Percentiles rank a stretch among this genome's conserved stretches.
These are phyloP conservation scores for Ceratocystis alfenasii DNA, from an alignment of 2,329 filamentous ascomycete species.

Conservation along the genomic window DNA sequence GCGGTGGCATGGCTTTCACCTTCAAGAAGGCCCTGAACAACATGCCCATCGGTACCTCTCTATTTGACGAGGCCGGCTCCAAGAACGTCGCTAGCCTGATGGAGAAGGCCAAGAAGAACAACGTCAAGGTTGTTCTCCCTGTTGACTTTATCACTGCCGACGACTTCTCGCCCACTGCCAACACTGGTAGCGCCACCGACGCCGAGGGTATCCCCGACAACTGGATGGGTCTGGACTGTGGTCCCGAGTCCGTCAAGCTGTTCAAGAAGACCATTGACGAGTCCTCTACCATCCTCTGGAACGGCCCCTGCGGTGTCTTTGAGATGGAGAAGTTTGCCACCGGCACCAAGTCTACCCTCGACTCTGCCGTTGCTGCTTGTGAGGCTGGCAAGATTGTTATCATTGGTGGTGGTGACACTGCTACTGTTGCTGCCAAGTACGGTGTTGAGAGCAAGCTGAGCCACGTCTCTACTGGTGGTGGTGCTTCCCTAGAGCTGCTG, in stretches of 20 bases:
- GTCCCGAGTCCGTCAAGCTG: slow-evolving; percentile 73
- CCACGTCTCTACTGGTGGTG: slow-evolving; percentile 94
- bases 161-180: slow-evolving; percentile 81
- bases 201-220: slow-evolving; percentile 78
- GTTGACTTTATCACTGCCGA: slow-evolving; percentile 93
- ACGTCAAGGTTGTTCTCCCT: slow-evolving; percentile 87
- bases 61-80: slow-evolving; percentile 88
- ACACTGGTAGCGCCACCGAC: slow-evolving; percentile 71
- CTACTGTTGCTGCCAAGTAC: slow-evolving; percentile 96
- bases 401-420: slow-evolving; percentile 95
- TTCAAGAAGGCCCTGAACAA: slow-evolving; percentile 98
- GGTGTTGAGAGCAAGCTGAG: slow-evolving; percentile 91
- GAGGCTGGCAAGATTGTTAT: slow-evolving; percentile 88
- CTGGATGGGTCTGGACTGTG: slow-evolving; percentile 96
- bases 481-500: slow-evolving; percentile 86
- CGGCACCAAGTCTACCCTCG: slow-evolving; percentile 84
- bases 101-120: slow-evolving; percentile 93
- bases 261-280: slow-evolving; percentile 80
- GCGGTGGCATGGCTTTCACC: slow-evolving; percentile 97
- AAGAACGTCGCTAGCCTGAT: slow-evolving; percentile 81
- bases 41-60: slow-evolving; percentile 76
- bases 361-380: slow-evolving; percentile 72
- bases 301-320: slow-evolving; percentile 93
- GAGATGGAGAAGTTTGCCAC: slow-evolving; percentile 90
- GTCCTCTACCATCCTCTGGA: slow-evolving; percentile 96